These are phyloP conservation scores for Ostreobium quekettii DNA, from an alignment of 139 green algal genomes.

Conservation along the genomic window DNA sequence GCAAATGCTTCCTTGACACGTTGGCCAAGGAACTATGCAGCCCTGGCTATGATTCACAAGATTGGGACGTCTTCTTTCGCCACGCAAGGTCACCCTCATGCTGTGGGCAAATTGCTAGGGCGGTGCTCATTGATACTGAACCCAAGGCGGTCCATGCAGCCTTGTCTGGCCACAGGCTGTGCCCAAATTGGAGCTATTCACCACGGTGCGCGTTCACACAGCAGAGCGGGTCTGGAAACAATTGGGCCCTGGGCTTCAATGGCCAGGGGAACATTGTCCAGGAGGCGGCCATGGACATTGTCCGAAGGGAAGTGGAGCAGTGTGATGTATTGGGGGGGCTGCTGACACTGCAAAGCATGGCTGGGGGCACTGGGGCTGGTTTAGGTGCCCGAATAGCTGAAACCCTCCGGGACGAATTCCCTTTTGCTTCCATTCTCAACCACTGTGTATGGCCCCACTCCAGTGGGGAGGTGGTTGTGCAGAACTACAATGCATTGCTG, in stretches of 20 bases:
- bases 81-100: neutral
- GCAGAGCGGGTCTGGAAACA: constrained; percentile 73
- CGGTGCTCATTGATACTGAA: constrained; percentile 82
- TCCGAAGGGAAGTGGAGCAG: constrained; percentile 61
- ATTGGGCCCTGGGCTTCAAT: constrained; percentile 73
- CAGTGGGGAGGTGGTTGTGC: constrained; percentile 67
- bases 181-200: constrained; percentile 47
- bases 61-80: constrained; percentile 42
- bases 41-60: constrained; percentile 21
- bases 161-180: constrained; percentile 7
- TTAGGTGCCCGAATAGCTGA: constrained; percentile 58
- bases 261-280: constrained; percentile 39
- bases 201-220: constrained; percentile 25
- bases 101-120: constrained; percentile 34
- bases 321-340: constrained; percentile 66
- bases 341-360: constrained; percentile 69
- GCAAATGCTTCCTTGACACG: constrained; percentile 47
- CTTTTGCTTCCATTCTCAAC: constrained; percentile 50
- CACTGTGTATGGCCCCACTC: constrained; percentile 72
- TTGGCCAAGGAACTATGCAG: constrained; percentile 41
- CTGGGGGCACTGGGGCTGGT: constrained; percentile 74
- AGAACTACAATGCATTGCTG: constrained; percentile 78
- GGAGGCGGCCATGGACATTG: constrained; percentile 36
- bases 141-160: constrained; percentile 51
- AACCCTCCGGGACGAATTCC: constrained; percentile 58